Evolutionary conservation across 768 basidiomycete species (phyloP).

Genomic region (Tephrocybe rancida): DNA sequence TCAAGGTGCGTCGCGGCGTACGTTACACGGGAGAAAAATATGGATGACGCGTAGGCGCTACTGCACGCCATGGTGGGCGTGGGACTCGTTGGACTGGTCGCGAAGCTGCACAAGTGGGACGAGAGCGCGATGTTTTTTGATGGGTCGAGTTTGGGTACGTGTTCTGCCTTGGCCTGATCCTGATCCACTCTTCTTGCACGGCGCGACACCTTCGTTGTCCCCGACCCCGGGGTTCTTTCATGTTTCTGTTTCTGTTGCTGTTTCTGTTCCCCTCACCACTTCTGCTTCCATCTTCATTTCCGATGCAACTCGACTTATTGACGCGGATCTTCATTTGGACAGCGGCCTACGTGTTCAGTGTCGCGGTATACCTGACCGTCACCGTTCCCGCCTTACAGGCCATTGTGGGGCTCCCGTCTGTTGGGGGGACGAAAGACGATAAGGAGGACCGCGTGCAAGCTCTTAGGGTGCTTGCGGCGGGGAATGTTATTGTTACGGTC

Average conservation of each 20-base stretch:
- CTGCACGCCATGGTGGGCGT: conserved; percentile 85
- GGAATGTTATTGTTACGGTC: conserved; percentile 81
- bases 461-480: conserved; percentile 80
- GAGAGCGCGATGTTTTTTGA: conserved; percentile 97
- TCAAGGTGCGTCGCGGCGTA: conserved; percentile 63
- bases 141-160: conserved; percentile 80
- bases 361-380: conserved; percentile 84
- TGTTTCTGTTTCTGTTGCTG: conserved; percentile 9
- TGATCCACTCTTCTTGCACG: neutral
- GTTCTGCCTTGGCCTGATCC: conserved; percentile 23
- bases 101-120: conserved; percentile 85
- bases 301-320: neutral
- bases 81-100: conserved; percentile 71
- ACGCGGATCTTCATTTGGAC: too few species aligned
- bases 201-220: too few species aligned
- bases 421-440: conserved; percentile 44
- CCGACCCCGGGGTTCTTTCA: too few species aligned
- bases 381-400: conserved; percentile 79
- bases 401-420: conserved; percentile 67
- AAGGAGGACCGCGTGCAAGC: conserved; percentile 73
- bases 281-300: too few species aligned
- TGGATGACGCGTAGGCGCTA: too few species aligned
- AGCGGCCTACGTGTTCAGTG: conserved; percentile 76
- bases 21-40: too few species aligned
- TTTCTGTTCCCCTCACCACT: neutral